phyloP scores from a whole-genome alignment of 805 yeast genomes.

The Starmerella bombicola region DNA sequence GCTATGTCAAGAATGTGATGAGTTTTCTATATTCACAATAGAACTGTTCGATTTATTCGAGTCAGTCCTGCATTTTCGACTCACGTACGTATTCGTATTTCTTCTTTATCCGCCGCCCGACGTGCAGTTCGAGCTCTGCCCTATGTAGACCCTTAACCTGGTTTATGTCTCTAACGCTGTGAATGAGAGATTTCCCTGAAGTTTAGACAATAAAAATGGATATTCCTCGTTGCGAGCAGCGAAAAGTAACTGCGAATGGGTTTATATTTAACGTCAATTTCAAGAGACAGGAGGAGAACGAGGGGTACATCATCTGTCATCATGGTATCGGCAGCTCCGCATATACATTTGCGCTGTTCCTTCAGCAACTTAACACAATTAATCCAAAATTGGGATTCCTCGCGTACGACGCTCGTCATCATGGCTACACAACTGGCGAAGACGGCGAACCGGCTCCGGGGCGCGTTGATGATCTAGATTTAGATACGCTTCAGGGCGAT shows the following conservation, averaged over 20 bases:
- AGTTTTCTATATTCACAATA: no score
- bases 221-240: background rate
- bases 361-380: conserved; percentile 27
- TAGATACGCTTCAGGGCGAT: conserved; percentile 48
- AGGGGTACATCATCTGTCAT: conserved; percentile 49
- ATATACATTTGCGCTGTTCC: conserved; percentile 55
- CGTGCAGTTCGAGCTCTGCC: no score
- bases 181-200: no score
- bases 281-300: conserved; percentile 5
- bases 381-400: conserved; percentile 47
- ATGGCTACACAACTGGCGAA: conserved; percentile 37
- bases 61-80: no score
- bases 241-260: conserved; percentile 4
- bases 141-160: no score
- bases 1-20: no score
- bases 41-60: no score
- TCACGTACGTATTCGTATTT: no score
- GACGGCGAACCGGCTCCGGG: conserved; percentile 27
- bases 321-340: conserved; percentile 96
- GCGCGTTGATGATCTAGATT: conserved; percentile 28
- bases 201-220: no score
- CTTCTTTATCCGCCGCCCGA: no score
- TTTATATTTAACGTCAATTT: conserved; percentile 10
- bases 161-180: no score
- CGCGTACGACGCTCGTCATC: conserved; percentile 74